A percentile compares a stretch with the other conserved stretches of the same genome.
phyloP scores from a whole-genome alignment of 2,329 filamentous ascomycete species.

The Monilinia aucupariae region DNA sequence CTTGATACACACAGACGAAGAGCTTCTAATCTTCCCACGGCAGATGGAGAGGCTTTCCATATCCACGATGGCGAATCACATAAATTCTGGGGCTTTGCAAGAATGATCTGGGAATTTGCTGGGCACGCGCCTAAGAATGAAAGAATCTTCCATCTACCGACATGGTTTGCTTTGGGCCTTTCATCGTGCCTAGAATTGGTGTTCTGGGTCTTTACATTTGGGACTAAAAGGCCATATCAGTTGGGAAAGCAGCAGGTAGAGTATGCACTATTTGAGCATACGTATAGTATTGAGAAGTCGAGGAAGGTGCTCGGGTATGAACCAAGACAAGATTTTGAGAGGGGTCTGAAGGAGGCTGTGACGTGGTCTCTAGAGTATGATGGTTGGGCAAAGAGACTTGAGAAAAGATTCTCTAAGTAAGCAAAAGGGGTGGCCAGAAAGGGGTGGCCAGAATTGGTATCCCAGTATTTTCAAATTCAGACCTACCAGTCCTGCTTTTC shows the following conservation, averaged over 20 bases:
- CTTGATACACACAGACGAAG: neutral
- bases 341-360: neutral
- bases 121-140: neutral
- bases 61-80: conserved; percentile 5
- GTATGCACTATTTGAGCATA: conserved; percentile 9
- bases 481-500: neutral
- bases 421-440: neutral
- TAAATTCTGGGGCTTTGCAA: conserved; percentile 5
- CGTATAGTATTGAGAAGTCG: neutral
- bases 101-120: conserved; percentile 7
- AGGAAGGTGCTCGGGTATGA: neutral
- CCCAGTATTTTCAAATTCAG: neutral
- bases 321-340: neutral
- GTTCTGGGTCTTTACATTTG: conserved; percentile 10
- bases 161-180: conserved; percentile 1
- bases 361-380: conserved; percentile 1
- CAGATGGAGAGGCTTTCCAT: conserved; percentile 5
- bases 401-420: neutral
- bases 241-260: conserved; percentile 7
- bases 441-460: neutral
- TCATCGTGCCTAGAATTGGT: neutral
- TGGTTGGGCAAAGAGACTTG: conserved; percentile 3
- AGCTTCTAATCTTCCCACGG: neutral
- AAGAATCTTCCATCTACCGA: neutral
- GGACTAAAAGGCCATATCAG: neutral